Evolutionary conservation across 176 grass and related monocot species (phyloP).

Genomic region (Aegilops umbellulata): DNA sequence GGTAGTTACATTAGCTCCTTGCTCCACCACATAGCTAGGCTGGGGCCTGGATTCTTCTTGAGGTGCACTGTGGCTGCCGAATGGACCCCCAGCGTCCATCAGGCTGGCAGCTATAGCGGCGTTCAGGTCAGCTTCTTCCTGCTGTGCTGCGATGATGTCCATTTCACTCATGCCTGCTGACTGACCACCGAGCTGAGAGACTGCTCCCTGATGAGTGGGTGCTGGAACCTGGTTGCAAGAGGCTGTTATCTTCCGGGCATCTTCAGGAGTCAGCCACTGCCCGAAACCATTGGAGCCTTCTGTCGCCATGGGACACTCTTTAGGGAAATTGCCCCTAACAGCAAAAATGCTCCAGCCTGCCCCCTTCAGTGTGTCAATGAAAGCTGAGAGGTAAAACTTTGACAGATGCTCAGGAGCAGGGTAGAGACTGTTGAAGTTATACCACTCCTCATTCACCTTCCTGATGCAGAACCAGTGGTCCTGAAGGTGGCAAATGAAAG

Average conservation of each 20-base stretch:
- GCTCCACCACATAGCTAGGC: constrained; percentile 13
- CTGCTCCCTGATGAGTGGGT: constrained; percentile 21
- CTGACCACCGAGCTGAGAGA: constrained; percentile 1
- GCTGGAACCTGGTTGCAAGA: constrained; percentile 65
- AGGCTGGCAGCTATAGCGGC: constrained; percentile 94
- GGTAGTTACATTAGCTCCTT: constrained; percentile 4
- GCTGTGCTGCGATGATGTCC: constrained; percentile 58
- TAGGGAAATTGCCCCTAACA: constrained; percentile 86
- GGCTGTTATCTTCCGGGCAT: constrained; percentile 63
- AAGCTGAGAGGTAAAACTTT: constrained; percentile 94
- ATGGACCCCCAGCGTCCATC: constrained; percentile 44
- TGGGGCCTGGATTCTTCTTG: constrained; percentile 14
- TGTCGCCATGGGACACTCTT: constrained; percentile 66
- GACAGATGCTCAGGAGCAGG: constrained; percentile 92
- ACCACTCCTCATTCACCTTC: constrained; percentile 93
- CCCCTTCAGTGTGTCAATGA: constrained; percentile 80
- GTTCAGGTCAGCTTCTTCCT: constrained; percentile 85
- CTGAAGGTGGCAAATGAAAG: constrained; percentile 93
- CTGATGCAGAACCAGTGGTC: constrained; percentile 99
- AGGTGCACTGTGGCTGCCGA: background rate
- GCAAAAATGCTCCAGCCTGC: constrained; percentile 93
- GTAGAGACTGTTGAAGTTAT: constrained; percentile 97
- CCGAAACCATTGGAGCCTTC: constrained; percentile 75
- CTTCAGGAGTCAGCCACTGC: constrained; percentile 91
- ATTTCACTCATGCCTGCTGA: constrained; percentile 49